Evolutionary conservation across 1,284 basidiomycete genomes (phyloP), one percentile per base, ranked within the genome.

Genomic region (Apiotrichum siamense): DNA sequence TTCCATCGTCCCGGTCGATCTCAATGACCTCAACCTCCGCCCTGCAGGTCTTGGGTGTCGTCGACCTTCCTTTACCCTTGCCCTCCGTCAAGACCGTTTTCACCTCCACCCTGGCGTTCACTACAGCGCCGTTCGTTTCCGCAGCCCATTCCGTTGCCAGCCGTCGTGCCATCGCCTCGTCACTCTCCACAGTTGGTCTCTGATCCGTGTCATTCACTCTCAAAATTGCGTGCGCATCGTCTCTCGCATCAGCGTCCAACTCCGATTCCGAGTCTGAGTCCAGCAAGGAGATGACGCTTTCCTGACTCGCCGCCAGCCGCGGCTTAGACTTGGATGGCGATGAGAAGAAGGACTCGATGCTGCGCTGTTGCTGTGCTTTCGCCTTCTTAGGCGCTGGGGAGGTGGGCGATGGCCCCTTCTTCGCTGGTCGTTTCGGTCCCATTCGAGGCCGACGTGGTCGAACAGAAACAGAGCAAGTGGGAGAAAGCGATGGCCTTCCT

Each of bases 341-440:
- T 3, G 63, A 49, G 55, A 72, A 72, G 66, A 72, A 72, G 10
- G 64, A 52, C 15, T 62, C 54, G 49, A 72, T 63, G 4, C 66
- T 66, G 4, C 58, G 29, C 45, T 60, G 58, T 7, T 39, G 12
- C 36, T 45, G 51, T 35, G 33, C 7, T 20, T 49, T 57, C 4
- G 44, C 26, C 24, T 49, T 44, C 41, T 54, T 54, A 12, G 39
- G 54, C 15, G 44, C 23, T 10, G 59, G 32, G 20, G 60, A 54
- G 4, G 57, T 55, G 5, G 60, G 55, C 3, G 42, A 27, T 23
- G 38, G n/a, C 17, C 10, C 23, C 38, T 21, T 6, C 12, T 10
- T 39, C 23, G 38, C 4, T 7, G 21, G 4, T 17, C 52, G 51
- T 39, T 45, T 55, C n/a, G 46, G 46, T 11, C 29, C 36, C 51